Conservation (phyloP, 192 early-diverging fungal species). For the Rhizophagus sp. region DNA sequence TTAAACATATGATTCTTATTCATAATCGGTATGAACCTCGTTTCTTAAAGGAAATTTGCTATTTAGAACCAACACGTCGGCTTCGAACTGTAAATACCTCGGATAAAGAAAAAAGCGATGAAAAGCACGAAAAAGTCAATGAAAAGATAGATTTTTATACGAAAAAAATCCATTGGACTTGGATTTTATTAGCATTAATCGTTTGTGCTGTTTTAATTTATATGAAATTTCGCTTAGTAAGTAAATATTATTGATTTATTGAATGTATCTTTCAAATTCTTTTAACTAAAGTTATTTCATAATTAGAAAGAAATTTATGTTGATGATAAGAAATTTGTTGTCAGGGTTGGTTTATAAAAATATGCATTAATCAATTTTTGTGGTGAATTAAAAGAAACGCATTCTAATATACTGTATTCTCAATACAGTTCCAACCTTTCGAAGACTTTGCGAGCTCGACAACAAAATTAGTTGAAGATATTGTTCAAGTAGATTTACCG, state of each 20-base stretch:
- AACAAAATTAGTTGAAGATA: not conserved
- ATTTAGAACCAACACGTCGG: not conserved
- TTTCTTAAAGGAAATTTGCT: too few relatives aligned
- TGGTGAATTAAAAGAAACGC: not conserved
- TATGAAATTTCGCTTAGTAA: not conserved
- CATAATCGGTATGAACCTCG: too few relatives aligned
- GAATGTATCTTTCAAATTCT: not conserved
- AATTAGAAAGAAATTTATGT: not conserved
- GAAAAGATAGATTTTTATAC: not conserved
- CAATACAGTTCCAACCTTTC: not conserved
- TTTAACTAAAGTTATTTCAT: not conserved
- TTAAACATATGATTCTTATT: too few relatives aligned
- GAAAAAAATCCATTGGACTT: slow-evolving; percentile 13
- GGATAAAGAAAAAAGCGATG: not conserved
- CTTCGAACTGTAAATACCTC: not conserved
- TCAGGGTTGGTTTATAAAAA: not conserved
- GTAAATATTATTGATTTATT: not conserved
- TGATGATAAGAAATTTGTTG: not conserved
- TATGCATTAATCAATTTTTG: not conserved
- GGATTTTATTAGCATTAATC: not conserved
- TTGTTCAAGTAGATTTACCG: not conserved
- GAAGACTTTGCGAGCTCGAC: not conserved
- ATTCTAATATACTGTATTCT: not conserved
- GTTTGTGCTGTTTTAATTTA: not conserved
- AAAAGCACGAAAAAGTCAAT: too few relatives aligned